Evolutionary conservation across 257 asterid species (phyloP).

Genomic region (Fraxinus americana): DNA sequence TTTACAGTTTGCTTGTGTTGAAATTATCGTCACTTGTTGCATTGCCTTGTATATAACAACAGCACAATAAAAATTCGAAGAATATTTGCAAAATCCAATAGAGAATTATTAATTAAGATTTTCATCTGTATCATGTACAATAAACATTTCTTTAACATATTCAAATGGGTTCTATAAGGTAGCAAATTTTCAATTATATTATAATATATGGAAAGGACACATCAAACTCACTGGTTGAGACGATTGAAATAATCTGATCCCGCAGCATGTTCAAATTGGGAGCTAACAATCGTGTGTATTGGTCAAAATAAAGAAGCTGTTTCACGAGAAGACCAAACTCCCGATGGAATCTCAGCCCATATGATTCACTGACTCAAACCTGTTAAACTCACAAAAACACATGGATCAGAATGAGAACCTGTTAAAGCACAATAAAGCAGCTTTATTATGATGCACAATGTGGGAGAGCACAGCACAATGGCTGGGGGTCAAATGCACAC

Average conservation of each 20-base stretch:
- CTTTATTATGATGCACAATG: not conserved
- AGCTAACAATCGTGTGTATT: constrained; percentile 87
- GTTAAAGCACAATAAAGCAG: not conserved
- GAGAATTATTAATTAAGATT: not conserved
- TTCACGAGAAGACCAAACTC: constrained; percentile 97
- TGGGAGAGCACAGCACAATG: not conserved
- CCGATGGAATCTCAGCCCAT: constrained; percentile 90
- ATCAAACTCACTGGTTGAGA: constrained; percentile 39
- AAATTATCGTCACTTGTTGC: no score
- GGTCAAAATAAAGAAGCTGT: constrained; percentile 93
- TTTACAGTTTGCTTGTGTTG: no score
- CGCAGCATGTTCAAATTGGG: constrained; percentile 93
- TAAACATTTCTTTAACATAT: constrained; percentile 17
- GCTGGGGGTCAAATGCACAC: not conserved
- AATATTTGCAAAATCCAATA: not conserved
- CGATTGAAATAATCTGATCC: constrained; percentile 83
- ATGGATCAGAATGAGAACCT: not conserved
- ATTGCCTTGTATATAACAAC: no score
- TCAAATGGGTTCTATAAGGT: not conserved
- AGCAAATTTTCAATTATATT: not conserved
- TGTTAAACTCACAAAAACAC: constrained; percentile 21
- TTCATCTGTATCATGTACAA: constrained; percentile 13
- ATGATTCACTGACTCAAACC: constrained; percentile 96
- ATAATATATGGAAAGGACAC: not conserved
- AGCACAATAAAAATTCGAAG: no score